Conservation (phyloP, 495 filamentous ascomycete genomes). For the Pyrenula massariospora region DNA sequence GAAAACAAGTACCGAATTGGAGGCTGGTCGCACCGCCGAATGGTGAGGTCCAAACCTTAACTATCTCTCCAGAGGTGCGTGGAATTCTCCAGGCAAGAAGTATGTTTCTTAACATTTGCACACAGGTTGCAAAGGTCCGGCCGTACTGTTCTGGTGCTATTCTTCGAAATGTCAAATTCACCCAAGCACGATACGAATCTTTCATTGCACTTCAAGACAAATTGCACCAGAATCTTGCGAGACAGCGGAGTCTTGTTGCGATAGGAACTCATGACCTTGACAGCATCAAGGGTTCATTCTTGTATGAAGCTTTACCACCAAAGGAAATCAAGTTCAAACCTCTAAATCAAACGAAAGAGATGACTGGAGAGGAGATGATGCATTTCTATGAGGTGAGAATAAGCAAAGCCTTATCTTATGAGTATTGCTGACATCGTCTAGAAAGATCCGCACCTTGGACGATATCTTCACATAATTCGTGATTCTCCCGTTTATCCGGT, state of each 20-base stretch:
- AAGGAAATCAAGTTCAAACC: conserved; percentile 84
- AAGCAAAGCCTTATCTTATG: conserved; percentile 2
- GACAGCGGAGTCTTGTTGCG: conserved; percentile 82
- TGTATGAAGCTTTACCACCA: conserved; percentile 87
- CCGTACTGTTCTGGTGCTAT: conserved; percentile 82
- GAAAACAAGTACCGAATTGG: conserved; percentile 64
- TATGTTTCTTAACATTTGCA: conserved; percentile 1
- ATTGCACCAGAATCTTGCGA: conserved; percentile 90
- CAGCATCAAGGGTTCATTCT: conserved; percentile 88
- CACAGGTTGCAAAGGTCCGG: conserved; percentile 62
- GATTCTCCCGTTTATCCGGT: conserved; percentile 95
- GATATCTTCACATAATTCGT: conserved; percentile 82
- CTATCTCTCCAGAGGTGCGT: conserved; percentile 58
- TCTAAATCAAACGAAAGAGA: conserved; percentile 77
- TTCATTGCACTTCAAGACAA: conserved; percentile 99
- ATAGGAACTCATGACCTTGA: conserved; percentile 97
- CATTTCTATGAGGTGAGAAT: conserved; percentile 65
- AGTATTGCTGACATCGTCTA: conserved; percentile 12
- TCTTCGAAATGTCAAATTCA: conserved; percentile 83
- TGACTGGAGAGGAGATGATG: conserved; percentile 88
- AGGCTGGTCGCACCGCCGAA: conserved; percentile 55
- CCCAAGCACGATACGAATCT: conserved; percentile 79
- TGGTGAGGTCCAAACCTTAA: conserved; percentile 67
- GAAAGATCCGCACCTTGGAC: conserved; percentile 72
- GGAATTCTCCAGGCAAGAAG: not conserved